Conservation (phyloP, 2,329 filamentous ascomycete genomes). For the Mycocentrospora acerina region DNA sequence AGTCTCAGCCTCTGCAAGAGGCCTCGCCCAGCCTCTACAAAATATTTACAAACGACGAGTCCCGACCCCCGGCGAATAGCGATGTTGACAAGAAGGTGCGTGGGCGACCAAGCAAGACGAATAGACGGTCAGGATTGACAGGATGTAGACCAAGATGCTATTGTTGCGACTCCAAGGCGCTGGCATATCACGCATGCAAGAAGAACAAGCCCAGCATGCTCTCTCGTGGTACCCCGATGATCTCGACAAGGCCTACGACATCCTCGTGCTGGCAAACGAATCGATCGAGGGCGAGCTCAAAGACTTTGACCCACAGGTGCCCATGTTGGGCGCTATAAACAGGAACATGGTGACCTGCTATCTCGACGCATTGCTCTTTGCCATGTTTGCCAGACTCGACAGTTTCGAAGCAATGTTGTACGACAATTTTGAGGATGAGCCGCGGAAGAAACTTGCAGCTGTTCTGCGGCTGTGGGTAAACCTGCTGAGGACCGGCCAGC, state of each 20-base stretch:
- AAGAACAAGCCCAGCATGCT: constrained; percentile 64
- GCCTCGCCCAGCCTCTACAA: constrained; percentile 56
- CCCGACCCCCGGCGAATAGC: constrained; percentile 53
- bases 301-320: constrained; percentile 69
- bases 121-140: constrained; percentile 7
- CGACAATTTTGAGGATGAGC: constrained; percentile 72
- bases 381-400: constrained; percentile 89
- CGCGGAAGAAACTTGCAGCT: constrained; percentile 71
- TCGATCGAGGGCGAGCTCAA: constrained; percentile 78
- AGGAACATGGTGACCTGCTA: constrained; percentile 89
- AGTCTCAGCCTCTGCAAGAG: constrained; percentile 25
- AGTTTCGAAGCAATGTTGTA: constrained; percentile 93
- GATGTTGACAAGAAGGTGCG: constrained; percentile 56
- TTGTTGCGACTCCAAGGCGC: constrained; percentile 53
- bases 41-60: constrained; percentile 64
- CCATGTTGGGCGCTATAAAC: constrained; percentile 84
- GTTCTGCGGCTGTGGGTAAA: constrained; percentile 91
- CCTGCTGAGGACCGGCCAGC: constrained; percentile 77
- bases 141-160: constrained; percentile 53
- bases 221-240: constrained; percentile 68
- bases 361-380: constrained; percentile 84
- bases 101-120: neutral
- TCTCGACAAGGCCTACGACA: constrained; percentile 70
- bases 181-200: constrained; percentile 59
- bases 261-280: constrained; percentile 77